Conservation (phyloP, 768 basidiomycete species). For the Candolleomyces aberdarensis region DNA sequence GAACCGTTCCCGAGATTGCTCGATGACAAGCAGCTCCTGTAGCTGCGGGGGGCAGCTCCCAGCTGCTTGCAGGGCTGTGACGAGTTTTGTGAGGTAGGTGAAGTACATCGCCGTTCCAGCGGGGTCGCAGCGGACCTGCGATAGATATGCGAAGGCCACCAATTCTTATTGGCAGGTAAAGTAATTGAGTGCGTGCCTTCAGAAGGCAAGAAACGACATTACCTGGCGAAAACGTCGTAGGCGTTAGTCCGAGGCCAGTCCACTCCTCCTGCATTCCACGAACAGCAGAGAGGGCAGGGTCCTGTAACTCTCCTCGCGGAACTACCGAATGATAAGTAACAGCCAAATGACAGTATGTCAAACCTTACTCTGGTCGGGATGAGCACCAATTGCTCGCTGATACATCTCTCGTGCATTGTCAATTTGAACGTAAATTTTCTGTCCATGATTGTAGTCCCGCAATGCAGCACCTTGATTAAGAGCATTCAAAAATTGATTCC, state of each 20-base stretch:
- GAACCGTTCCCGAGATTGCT: constrained; percentile 64
- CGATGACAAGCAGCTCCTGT: constrained; percentile 56
- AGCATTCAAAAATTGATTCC: neutral
- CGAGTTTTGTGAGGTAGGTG: constrained; percentile 50
- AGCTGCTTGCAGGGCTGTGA: constrained; percentile 45
- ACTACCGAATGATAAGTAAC: constrained; percentile 30
- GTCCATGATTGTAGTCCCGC: constrained; percentile 35
- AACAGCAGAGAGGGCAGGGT: constrained; percentile 34
- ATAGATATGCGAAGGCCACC: constrained; percentile 73
- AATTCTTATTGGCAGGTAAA: constrained; percentile 44
- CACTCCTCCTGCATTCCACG: constrained; percentile 39
- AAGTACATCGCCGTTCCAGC: constrained; percentile 61
- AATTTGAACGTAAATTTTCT: constrained; percentile 46
- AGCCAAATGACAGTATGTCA: neutral
- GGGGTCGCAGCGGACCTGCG: constrained; percentile 82
- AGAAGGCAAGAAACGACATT: constrained; percentile 13
- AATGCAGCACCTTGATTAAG: constrained; percentile 39
- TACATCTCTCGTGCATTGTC: constrained; percentile 67
- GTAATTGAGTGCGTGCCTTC: neutral
- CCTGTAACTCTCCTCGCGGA: constrained; percentile 48
- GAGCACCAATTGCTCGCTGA: constrained; percentile 70
- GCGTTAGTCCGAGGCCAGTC: constrained; percentile 60
- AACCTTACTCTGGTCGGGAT: constrained; percentile 69
- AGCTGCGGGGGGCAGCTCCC: constrained; percentile 46
- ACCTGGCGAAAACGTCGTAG: constrained; percentile 66